Evolutionary conservation across 1,284 basidiomycete species (phyloP), one percentile per base, ranked within the genome.

Genomic region (Neolentinus lepideus): DNA sequence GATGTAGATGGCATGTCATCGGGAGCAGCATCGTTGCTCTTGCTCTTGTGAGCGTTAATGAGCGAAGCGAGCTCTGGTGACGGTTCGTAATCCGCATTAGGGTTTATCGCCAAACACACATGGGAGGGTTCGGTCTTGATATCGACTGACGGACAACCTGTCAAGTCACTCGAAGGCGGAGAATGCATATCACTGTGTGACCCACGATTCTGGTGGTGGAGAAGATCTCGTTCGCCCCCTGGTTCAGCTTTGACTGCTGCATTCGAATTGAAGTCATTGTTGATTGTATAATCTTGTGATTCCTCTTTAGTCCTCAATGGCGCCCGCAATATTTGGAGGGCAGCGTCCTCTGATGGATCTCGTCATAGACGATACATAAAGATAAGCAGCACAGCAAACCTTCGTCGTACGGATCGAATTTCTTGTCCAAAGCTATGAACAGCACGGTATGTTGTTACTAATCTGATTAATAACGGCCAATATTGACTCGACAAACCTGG

Each of bases 341-440:
- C 38, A n/a, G 38, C 38, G 4, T 43, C 38, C 38, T 43, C 38
- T 43, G 16, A n/a, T 43, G 38, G 19, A 6, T 6, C 16, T 43
- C n/a, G 19, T 21, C 16, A 43, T 4, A 43, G 16, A 6, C 19
- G 4, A 43, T 35, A 16, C 9, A 16, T 43, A 43, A 21, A 43
- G 16, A 43, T 16, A 43, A 31, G 6, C 38, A 43, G 38, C 8
- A 16, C 4, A 9, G 16, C 38, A 9, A n/a, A 66, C 66, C 65
- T 60, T 64, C 57, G 25, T 64, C 63, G 52, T 64, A 66, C 16
- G 66, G 65, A 57, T 67, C 66, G 27, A 51, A 43, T 52, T 67
- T 65, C 50, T 54, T 43, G 12, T 16, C 12, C 6, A 43, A 21
- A 6, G 8, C 38, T 43, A 43, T 4, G 16, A 43, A n/a, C 6